These are phyloP conservation scores for Hyphodiscus sp. DNA, from an alignment of 2,329 filamentous ascomycete species.

Conservation along the genomic window DNA sequence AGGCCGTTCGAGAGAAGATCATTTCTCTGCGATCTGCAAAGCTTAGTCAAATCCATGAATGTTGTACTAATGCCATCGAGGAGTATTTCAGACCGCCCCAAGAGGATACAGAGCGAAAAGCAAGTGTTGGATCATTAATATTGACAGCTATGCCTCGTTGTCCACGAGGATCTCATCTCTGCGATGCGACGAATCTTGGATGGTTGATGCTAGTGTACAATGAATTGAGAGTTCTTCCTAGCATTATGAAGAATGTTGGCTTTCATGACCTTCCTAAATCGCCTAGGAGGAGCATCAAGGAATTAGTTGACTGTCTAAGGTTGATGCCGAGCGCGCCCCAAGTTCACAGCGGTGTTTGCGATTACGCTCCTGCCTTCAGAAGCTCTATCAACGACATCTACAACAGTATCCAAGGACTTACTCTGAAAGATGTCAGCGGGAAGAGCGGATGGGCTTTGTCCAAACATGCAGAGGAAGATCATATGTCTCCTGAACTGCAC, in stretches of 20 bases:
- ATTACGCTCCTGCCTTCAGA: conserved; percentile 42
- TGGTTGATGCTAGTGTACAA: conserved; percentile 48
- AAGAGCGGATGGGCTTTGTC: conserved; percentile 44
- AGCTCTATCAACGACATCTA: conserved; percentile 43
- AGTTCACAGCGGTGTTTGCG: conserved; percentile 40
- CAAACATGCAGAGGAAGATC: conserved; percentile 26
- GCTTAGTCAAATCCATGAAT: conserved; percentile 43
- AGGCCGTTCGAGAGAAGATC: conserved; percentile 41
- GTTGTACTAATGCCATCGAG: conserved; percentile 37
- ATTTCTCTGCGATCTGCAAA: conserved; percentile 44
- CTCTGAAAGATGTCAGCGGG: conserved; percentile 42
- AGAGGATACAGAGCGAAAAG: conserved; percentile 9
- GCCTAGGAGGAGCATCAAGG: conserved; percentile 36
- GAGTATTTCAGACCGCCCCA: conserved; percentile 37
- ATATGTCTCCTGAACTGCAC: conserved; percentile 1
- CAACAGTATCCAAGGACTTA: conserved; percentile 44
- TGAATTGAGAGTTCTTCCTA: conserved; percentile 39
- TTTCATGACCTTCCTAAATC: conserved; percentile 20
- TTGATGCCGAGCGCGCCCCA: conserved; percentile 39
- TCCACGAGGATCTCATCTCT: conserved; percentile 42
- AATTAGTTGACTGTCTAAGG: conserved; percentile 39
- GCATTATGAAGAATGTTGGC: conserved; percentile 30
- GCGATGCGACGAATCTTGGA: conserved; percentile 47
- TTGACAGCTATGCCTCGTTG: conserved; percentile 40
- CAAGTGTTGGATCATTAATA: conserved; percentile 20